Evolutionary conservation across 2,329 filamentous ascomycete genomes (phyloP).

Genomic region (Neopestalotiopsis sp.): DNA sequence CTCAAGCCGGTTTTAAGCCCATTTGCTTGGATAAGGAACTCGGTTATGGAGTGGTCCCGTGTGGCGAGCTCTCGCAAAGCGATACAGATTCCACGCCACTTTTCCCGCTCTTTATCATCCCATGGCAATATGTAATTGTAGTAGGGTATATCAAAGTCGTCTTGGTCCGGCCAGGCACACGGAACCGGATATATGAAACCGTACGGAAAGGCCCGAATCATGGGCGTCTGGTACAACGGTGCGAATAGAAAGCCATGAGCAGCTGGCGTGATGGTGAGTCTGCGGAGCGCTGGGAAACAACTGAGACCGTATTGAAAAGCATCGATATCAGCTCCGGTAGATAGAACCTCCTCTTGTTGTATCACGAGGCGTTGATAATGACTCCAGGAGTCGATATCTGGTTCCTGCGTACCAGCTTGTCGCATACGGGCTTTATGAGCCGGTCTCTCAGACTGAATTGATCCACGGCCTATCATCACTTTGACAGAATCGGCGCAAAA

Average conservation of each 20-base stretch:
- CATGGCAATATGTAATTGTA: background rate
- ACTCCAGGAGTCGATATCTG: slow-evolving; percentile 22
- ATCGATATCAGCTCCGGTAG: slow-evolving; percentile 31
- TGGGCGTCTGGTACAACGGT: slow-evolving; percentile 48
- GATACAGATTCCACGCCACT: slow-evolving; percentile 40
- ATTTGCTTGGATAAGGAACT: slow-evolving; percentile 41
- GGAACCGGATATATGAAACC: slow-evolving; percentile 46
- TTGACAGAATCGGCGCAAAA: background rate
- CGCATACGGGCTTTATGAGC: background rate
- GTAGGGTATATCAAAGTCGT: background rate
- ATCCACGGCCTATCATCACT: too few relatives aligned
- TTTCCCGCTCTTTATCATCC: slow-evolving; percentile 21
- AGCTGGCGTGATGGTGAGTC: slow-evolving; percentile 45
- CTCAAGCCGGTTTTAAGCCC: slow-evolving; percentile 37
- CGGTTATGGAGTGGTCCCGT: slow-evolving; percentile 34
- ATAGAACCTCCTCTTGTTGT: slow-evolving; percentile 38
- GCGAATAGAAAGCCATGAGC: slow-evolving; percentile 41
- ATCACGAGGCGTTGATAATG: slow-evolving; percentile 39
- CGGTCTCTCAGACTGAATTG: background rate
- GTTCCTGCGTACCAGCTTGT: background rate
- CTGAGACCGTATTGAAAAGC: slow-evolving; percentile 40
- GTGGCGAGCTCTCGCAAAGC: slow-evolving; percentile 33
- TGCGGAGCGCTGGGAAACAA: slow-evolving; percentile 41
- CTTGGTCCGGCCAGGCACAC: slow-evolving; percentile 35
- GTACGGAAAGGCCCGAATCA: slow-evolving; percentile 44